Conservation (phyloP, 2,329 filamentous ascomycete species). For the Aspergillus uvarum region DNA sequence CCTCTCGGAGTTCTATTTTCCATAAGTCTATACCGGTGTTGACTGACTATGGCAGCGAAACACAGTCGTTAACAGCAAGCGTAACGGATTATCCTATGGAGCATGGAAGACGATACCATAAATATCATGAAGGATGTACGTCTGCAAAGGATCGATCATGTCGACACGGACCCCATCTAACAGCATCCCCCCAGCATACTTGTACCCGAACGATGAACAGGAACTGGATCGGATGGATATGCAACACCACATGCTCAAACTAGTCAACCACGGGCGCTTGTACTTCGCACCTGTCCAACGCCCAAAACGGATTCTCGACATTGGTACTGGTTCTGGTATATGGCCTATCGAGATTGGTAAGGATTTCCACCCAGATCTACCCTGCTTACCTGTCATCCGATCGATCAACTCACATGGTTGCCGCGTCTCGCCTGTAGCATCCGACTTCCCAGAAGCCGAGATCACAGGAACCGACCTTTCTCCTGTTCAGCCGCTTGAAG, state of each 20-base stretch:
- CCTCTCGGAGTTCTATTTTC: neutral
- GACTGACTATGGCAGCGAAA: constrained; percentile 33
- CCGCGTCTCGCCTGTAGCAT: constrained; percentile 22
- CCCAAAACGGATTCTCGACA: constrained; percentile 54
- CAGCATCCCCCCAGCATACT: constrained; percentile 33
- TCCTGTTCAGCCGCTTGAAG: constrained; percentile 63
- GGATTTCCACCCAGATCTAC: constrained; percentile 9
- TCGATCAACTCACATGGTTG: constrained; percentile 8
- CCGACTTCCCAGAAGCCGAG: constrained; percentile 55
- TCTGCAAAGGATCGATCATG: neutral
- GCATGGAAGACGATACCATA: constrained; percentile 47
- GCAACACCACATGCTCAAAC: constrained; percentile 55
- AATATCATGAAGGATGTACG: constrained; percentile 46
- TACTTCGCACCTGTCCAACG: constrained; percentile 49
- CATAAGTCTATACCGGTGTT: constrained; percentile 2
- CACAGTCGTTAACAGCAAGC: constrained; percentile 44
- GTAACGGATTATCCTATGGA: constrained; percentile 46
- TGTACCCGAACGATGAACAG: constrained; percentile 54
- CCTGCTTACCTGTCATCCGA: constrained; percentile 14
- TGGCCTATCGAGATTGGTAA: constrained; percentile 68
- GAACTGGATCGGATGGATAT: constrained; percentile 58
- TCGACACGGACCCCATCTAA: neutral
- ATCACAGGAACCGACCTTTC: constrained; percentile 67
- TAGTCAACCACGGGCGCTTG: constrained; percentile 47
- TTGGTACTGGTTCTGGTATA: constrained; percentile 63